phyloP scores from a whole-genome alignment of 2,329 filamentous ascomycete species.

The Colletotrichum costaricense region DNA sequence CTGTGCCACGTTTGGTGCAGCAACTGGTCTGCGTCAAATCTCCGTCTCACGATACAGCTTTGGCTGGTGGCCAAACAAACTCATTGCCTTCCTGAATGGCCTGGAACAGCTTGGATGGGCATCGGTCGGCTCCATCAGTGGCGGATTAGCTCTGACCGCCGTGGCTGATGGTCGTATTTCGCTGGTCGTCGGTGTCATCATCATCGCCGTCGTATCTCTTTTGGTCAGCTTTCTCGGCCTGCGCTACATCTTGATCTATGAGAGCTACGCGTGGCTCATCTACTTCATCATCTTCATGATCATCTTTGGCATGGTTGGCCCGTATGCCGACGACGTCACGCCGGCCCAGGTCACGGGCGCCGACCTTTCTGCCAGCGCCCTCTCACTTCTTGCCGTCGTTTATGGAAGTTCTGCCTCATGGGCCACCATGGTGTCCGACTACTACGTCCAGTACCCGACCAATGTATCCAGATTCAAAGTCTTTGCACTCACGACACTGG shows the following conservation, averaged over 20 bases:
- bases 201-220: conserved; percentile 60
- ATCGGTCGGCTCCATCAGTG: conserved; percentile 59
- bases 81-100: conserved; percentile 55
- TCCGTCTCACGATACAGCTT: conserved; percentile 61
- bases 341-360: conserved; percentile 46
- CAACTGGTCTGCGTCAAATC: conserved; percentile 62
- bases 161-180: conserved; percentile 57
- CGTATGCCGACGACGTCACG: conserved; percentile 51
- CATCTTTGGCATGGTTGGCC: conserved; percentile 58
- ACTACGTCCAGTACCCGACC: background rate
- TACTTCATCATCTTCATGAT: conserved; percentile 61
- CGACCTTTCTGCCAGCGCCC: conserved; percentile 50
- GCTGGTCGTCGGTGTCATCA: conserved; percentile 63
- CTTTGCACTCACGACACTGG: background rate
- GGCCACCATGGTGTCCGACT: conserved; percentile 49
- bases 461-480: background rate
- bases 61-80: conserved; percentile 62
- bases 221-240: conserved; percentile 64
- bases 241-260: conserved; percentile 59
- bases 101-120: background rate
- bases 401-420: conserved; percentile 63
- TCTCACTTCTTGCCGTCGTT: conserved; percentile 57
- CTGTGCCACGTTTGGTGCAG: conserved; percentile 62
- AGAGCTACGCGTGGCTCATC: conserved; percentile 61
- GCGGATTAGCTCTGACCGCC: conserved; percentile 60